phyloP scores from a whole-genome alignment of 495 filamentous ascomycete genomes.

The Baudoinia panamericana region DNA sequence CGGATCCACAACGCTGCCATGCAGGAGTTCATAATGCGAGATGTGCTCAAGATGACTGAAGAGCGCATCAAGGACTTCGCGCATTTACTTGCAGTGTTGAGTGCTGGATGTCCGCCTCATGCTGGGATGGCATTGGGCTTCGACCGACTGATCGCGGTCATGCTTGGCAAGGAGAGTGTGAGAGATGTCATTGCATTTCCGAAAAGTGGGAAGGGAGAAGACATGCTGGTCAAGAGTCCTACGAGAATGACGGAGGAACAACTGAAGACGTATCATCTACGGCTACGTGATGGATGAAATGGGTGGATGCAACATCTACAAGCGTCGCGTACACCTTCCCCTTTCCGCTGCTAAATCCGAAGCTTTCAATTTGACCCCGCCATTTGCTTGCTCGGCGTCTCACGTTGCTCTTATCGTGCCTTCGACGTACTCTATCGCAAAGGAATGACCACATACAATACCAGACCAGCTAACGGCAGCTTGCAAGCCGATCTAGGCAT shows the following conservation, averaged over 20 bases:
- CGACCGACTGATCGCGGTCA: conserved; percentile 72
- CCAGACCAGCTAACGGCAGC: too few species aligned
- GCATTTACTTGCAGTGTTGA: conserved; percentile 69
- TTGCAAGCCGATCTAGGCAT: too few species aligned
- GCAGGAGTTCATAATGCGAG: conserved; percentile 72
- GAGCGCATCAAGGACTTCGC: conserved; percentile 61
- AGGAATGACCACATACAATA: too few species aligned
- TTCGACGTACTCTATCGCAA: too few species aligned
- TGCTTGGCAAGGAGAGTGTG: conserved; percentile 61
- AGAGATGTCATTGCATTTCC: conserved; percentile 94
- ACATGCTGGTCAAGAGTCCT: conserved; percentile 66
- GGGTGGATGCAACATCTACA: too few species aligned
- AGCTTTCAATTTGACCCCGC: too few species aligned
- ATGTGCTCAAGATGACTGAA: conserved; percentile 53
- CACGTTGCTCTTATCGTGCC: too few species aligned
- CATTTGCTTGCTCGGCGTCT: too few species aligned
- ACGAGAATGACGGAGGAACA: conserved; percentile 48
- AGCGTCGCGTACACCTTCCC: conserved; percentile 1
- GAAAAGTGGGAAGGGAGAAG: conserved; percentile 77
- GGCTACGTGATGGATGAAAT: conserved; percentile 21
- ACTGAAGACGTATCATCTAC: conserved; percentile 60
- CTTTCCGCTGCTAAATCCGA: too few species aligned
- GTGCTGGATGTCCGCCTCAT: conserved; percentile 90
- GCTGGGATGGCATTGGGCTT: conserved; percentile 88
- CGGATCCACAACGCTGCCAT: conserved; percentile 80